Evolutionary conservation across 371 early-diverging fungal genomes (phyloP).

Genomic region (Rhizomucor miehei): DNA sequence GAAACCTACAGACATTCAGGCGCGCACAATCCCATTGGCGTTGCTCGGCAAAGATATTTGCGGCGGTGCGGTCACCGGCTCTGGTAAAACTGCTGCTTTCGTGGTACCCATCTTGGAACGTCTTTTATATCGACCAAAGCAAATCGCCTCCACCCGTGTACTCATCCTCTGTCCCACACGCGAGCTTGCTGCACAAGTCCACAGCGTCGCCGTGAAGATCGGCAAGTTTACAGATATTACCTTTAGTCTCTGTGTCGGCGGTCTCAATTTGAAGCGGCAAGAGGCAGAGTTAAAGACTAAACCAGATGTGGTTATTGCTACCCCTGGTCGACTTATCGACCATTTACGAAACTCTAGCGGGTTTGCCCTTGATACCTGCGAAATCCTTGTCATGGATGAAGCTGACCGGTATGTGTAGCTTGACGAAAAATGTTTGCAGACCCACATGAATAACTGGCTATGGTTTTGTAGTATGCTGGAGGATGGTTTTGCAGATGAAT

Average conservation of each 20-base stretch:
- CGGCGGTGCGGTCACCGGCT: slow-evolving; percentile 99
- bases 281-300: slow-evolving; percentile 87
- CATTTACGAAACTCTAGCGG: slow-evolving; percentile 91
- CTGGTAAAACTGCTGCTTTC: slow-evolving; percentile 99
- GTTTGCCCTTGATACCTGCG: slow-evolving; percentile 86
- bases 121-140: slow-evolving; percentile 84
- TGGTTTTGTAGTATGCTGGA: slow-evolving; percentile 99
- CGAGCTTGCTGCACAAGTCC: slow-evolving; percentile 98
- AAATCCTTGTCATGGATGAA: slow-evolving; percentile 99
- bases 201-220: slow-evolving; percentile 86
- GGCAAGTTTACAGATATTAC: slow-evolving; percentile 87
- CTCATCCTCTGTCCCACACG: slow-evolving; percentile 99
- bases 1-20: slow-evolving; percentile 97
- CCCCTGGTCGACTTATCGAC: slow-evolving; percentile 99
- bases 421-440: no score
- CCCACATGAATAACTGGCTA: no score
- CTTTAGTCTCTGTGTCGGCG: slow-evolving; percentile 90
- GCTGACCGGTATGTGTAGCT: slow-evolving; percentile 94
- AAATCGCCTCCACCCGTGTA: slow-evolving; percentile 83
- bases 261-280: slow-evolving; percentile 88
- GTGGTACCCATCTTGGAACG: slow-evolving; percentile 97
- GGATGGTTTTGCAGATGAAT: slow-evolving; percentile 98
- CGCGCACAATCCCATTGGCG: slow-evolving; percentile 94
- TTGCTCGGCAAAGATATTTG: slow-evolving; percentile 98
- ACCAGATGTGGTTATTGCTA: slow-evolving; percentile 99